phyloP scores from a whole-genome alignment of 2,329 filamentous ascomycete species.

The Penicillium capsulatum region DNA sequence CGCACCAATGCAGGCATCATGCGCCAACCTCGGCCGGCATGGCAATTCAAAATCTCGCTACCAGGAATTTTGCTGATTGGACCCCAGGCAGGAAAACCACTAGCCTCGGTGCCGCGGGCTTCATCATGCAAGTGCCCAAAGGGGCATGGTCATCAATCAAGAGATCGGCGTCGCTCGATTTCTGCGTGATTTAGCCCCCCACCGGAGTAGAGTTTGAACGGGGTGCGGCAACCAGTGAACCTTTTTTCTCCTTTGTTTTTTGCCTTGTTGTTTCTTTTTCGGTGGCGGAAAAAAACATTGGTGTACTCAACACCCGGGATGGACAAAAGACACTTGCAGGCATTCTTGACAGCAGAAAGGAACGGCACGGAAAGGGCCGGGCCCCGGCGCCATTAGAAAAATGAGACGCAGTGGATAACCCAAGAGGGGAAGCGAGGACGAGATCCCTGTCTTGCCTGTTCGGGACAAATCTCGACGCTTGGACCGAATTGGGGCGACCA shows the following conservation, averaged over 20 bases:
- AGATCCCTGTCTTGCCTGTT: not conserved
- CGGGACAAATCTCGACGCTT: slow-evolving; percentile 7
- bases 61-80: slow-evolving; percentile 33
- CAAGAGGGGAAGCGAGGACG: slow-evolving; percentile 1
- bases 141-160: slow-evolving; percentile 21
- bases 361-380: slow-evolving; percentile 39
- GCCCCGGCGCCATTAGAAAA: slow-evolving; percentile 24
- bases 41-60: slow-evolving; percentile 23
- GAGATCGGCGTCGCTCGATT: slow-evolving; percentile 27
- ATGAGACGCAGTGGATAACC: slow-evolving; percentile 7
- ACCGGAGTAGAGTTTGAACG: slow-evolving; percentile 13
- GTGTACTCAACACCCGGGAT: not conserved
- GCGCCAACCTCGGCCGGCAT: slow-evolving; percentile 26
- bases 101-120: slow-evolving; percentile 14
- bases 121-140: slow-evolving; percentile 25
- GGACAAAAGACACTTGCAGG: not conserved
- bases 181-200: slow-evolving; percentile 12
- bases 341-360: slow-evolving; percentile 9
- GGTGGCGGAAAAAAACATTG: not conserved
- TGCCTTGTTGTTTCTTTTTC: slow-evolving; percentile 3
- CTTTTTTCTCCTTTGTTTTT: slow-evolving; percentile 4
- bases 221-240: slow-evolving; percentile 12
- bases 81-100: slow-evolving; percentile 16
- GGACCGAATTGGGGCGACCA: slow-evolving; percentile 19
- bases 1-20: slow-evolving; percentile 20